Evolutionary conservation across 345 rosid species (phyloP), one percentile per base, ranked within the genome.

Genomic region (Rhodamnia argentea): DNA sequence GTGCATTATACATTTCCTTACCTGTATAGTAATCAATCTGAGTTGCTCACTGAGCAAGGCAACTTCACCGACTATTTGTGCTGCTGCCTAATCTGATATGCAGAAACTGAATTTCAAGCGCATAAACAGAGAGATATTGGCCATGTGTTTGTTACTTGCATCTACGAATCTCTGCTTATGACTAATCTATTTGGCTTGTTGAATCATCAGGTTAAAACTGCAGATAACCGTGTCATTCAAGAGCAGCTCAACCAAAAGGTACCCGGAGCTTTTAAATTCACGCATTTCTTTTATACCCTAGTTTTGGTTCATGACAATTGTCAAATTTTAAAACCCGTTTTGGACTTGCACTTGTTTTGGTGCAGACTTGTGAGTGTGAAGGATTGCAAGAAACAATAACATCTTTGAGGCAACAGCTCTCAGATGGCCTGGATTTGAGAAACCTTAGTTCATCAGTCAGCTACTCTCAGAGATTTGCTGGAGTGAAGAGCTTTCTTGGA

Each of bases 191-290:
- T 16, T 40, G 26, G 58, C 55, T 55, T 44, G 76, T 75, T 4
- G 57, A 29, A 60, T 42, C 37, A 13, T 81, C 92, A 98, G 99
- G 98, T 98, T 83, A 96, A 94, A 94, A 94, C 93, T 83, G 98
- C 99, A 47, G 99, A 98, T 88, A 96, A 95, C 90, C 93, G 95
- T 84, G 87, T 98, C 88, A 94, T 94, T 87, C 98, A 96, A 89
- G 98, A 96, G 91, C 95, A 95, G 90, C 96, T 98, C 86, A 88
- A 87, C 90, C 93, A 91, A 89, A 98, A 96, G 99, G 99, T 97
- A 87, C 53, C 52, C 54, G 74, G 59, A 75, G 82, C 82, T 57
- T 54, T 23, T 52, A 44, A 54, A 64, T 44, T 32, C 47, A 8
- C 81, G 52, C 16, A 22, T 52, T 29, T 60, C 47, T 83, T 16